These are phyloP conservation scores for Penicillium desertorum DNA, from an alignment of 495 filamentous ascomycete genomes.

Conservation along the genomic window DNA sequence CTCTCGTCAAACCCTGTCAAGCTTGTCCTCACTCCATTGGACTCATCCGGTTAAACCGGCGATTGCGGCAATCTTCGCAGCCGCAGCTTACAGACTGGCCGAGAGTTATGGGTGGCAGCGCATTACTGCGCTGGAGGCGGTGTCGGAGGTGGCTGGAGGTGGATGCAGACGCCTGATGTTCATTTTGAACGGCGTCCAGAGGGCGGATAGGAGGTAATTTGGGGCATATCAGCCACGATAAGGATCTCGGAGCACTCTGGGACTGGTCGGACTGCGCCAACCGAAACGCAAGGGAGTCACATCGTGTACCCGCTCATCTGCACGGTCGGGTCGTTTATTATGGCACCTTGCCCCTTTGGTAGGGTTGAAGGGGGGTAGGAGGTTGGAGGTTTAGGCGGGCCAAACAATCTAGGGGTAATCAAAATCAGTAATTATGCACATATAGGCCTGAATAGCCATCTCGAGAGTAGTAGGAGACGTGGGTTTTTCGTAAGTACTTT, in stretches of 20 bases:
- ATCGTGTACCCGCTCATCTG: too few species aligned
- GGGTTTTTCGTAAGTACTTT: neutral
- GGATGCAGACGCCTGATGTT: neutral
- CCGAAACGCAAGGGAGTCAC: too few species aligned
- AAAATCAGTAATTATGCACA: neutral
- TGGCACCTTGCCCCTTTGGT: neutral
- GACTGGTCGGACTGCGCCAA: neutral
- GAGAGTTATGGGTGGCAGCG: too few species aligned
- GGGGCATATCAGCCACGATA: neutral
- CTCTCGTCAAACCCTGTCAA: too few species aligned
- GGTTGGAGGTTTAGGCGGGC: neutral
- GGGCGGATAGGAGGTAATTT: neutral
- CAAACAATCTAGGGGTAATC: neutral
- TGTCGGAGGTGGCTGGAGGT: neutral
- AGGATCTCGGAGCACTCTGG: neutral
- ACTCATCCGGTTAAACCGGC: too few species aligned
- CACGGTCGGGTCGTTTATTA: too few species aligned
- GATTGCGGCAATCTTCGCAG: too few species aligned
- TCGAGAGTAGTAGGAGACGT: neutral
- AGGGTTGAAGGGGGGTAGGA: neutral
- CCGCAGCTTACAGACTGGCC: too few species aligned
- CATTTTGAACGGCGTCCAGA: neutral
- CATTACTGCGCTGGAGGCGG: too few species aligned
- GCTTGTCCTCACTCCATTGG: too few species aligned
- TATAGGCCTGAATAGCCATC: neutral